phyloP scores from a whole-genome alignment of 169 alveolate genomes.

The Cryptosporidium tyzzeri region DNA sequence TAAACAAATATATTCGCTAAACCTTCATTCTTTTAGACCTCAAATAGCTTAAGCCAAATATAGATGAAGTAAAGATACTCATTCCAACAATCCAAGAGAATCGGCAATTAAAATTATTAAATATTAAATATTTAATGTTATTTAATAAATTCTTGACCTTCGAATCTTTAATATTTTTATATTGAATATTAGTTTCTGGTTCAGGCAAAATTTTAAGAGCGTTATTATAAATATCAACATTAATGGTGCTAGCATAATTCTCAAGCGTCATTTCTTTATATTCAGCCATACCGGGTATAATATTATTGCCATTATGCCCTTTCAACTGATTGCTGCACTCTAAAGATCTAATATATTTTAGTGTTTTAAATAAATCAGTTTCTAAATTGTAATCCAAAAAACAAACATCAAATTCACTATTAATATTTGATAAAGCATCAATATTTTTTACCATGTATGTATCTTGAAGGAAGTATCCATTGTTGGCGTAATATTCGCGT shows the following conservation, averaged over 20 bases:
- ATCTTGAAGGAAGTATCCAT: constrained; percentile 95
- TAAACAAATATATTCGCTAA: neutral
- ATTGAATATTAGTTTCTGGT: constrained; percentile 1
- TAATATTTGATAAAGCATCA: constrained; percentile 5
- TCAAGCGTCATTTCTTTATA: constrained; percentile 19
- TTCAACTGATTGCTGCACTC: constrained; percentile 26
- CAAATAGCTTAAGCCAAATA: constrained; percentile 48
- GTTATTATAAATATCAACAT: constrained; percentile 32
- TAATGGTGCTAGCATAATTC: constrained; percentile 17
- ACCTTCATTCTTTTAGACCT: neutral
- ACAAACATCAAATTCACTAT: constrained; percentile 20
- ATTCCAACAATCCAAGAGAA: constrained; percentile 61
- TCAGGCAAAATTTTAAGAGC: constrained; percentile 5
- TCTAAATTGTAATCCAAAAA: constrained; percentile 39
- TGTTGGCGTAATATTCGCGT: constrained; percentile 96
- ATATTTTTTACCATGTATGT: constrained; percentile 94
- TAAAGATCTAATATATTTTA: constrained; percentile 29
- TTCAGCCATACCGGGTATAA: constrained; percentile 37
- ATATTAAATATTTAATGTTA: constrained; percentile 7
- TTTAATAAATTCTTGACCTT: neutral
- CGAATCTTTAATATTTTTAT: neutral
- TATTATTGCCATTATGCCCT: neutral
- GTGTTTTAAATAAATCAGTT: constrained; percentile 52
- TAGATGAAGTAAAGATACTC: constrained; percentile 38
- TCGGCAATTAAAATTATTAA: neutral